A percentile compares a stretch with the other conserved stretches of the same genome.
Evolutionary conservation across 1,284 basidiomycete genomes (phyloP).

Genomic region (Naganishia sp.): DNA sequence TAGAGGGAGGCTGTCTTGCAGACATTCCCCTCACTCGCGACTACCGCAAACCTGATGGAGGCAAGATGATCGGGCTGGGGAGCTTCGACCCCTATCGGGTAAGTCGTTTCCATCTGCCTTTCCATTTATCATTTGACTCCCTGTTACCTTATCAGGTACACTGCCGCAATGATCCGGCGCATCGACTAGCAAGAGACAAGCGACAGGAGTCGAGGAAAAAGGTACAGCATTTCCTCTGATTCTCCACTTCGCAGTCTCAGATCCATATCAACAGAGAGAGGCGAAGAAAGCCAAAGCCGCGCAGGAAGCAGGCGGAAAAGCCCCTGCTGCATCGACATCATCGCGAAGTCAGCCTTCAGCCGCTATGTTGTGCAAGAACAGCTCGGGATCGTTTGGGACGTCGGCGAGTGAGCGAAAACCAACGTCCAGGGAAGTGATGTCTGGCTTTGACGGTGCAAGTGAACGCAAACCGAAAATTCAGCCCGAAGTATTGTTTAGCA

Average conservation of each 20-base stretch:
- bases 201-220: constrained; percentile 23
- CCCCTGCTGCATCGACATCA: background rate
- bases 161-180: constrained; percentile 15
- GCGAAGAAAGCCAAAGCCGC: constrained; percentile 13
- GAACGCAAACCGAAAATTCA: constrained; percentile 17
- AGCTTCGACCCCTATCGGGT: constrained; percentile 21
- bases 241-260: too few relatives aligned
- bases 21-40: constrained; percentile 24
- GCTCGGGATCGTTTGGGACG: constrained; percentile 11
- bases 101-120: background rate
- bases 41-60: constrained; percentile 26
- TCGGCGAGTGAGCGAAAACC: constrained; percentile 13
- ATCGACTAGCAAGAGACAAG: constrained; percentile 16
- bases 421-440: background rate
- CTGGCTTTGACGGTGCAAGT: background rate
- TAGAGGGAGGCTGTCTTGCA: constrained; percentile 25
- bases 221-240: background rate
- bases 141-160: constrained; percentile 5
- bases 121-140: background rate
- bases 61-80: constrained; percentile 26
- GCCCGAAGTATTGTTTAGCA: constrained; percentile 12
- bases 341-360: constrained; percentile 12
- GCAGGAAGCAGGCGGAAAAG: background rate
- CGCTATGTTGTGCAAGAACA: constrained; percentile 16
- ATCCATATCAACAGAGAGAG: background rate